Base-by-base conservation (phyloP, 495 filamentous ascomycete genomes). In the Amphirosellinia nigrospora region DNA sequence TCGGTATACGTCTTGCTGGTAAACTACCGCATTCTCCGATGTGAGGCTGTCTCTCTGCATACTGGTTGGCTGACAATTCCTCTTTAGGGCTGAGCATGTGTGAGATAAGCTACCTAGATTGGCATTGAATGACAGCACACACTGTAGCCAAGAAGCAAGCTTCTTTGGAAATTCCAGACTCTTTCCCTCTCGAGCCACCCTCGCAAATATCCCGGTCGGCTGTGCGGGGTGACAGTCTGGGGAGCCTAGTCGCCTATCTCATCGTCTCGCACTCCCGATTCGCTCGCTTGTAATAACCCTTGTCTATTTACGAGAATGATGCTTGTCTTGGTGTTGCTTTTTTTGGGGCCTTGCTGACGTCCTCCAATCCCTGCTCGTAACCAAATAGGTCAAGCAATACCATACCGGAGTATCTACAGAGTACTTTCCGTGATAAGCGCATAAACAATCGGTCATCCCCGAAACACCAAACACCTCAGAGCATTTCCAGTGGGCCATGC, bases 141-240 rank as follows among this genome's bases (percentile, higher is more conserved):
- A 45, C 41, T 32, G 41, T 21, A 32, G 41, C 36, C 21, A 38
- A 7, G 38, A 26, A 21, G 13, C 15, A 64, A 53, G 32, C 63
- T 56, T 56, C 67, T 63, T 23, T 64, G 26, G 68, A 64, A 64
- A 64, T 70, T 70, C 68, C 68, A 70, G 68, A 70, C 38, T 64
- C 16, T 64, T 70, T 70, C 68, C 68, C 59, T 70, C 68, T 64
- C 48, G 36, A 34, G 68, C 32, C 59, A 55, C 36, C 36, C 56
- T 56, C 55, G 21, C 41, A 50, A 53, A 36, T 9, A 58, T 38
- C 46, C 59, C 28, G 21, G 64, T 34, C 46, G 50, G 30, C 38
- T 64, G 46, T 70, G 68, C 60, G 68, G 68, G 68, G 68, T 70
- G 59, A 48, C 39, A 70, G 36, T 61, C 62, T 58, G 62, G 69